Evolutionary conservation across 2,329 filamentous ascomycete genomes (phyloP), one percentile per base, ranked within the genome.

Genomic region (Stachybotrys chlorohalonatus): DNA sequence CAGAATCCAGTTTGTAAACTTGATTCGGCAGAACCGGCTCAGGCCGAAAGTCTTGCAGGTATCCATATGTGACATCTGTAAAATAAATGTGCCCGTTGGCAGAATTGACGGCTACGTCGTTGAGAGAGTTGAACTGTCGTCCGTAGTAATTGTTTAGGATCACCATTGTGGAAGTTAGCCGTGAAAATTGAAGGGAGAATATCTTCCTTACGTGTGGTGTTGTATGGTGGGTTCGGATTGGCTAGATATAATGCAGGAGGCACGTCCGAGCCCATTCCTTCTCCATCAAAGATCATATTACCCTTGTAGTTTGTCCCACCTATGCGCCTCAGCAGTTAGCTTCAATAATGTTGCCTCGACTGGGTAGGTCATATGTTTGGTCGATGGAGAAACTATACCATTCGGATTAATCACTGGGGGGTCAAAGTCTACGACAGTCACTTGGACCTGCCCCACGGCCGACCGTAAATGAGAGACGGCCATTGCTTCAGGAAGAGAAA

Each of bases 21-120:
- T 85, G 82, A 55, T 77, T 79, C 5, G 73, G 78, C 11, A 84
- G 63, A 0, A 75, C 75, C 0, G 81, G 81, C 6, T 64, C 58
- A 0, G 77, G 77, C 0, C 82, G 73, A 60, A 85, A 84, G 30
- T 79, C 72, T 61, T 85, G 82, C 47, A 79, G 71, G 56, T 73
- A 79, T 3, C 81, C 83, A 58, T 86, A 86, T 7, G 76, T 72
- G 0, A 80, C 77, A 55, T 86, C 83, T 1, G 82, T 86, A 60
- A 86, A 85, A 70, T 83, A 86, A n/a, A 86, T 68, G 31, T 81
- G 75, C n/a, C 75, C 73, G 55, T 77, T 83, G 11, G 66, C 64
- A 32, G 81, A 73, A 58, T 84, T 75, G 54, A 82, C 63, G 1
- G 75, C 72, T 0, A 81, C 72, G 56, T 86, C 83, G 58, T 85